phyloP scores from a whole-genome alignment of 73 alveolate species.

The Tetrahymena malaccensis region DNA sequence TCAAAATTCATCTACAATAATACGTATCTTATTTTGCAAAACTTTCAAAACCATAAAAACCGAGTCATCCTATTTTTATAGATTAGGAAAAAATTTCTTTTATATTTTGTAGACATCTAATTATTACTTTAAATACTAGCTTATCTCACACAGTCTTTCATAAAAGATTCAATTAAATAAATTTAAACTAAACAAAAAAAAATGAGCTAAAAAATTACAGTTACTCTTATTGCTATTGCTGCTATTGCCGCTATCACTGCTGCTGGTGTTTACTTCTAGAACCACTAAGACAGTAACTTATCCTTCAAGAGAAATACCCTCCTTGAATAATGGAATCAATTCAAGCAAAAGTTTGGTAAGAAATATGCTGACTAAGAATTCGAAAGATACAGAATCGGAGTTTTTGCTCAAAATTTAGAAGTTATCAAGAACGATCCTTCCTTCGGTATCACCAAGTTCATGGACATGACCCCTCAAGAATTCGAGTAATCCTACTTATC shows the following conservation, averaged over 20 bases:
- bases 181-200: not conserved
- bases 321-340: not conserved
- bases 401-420: not conserved
- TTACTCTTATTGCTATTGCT: not conserved
- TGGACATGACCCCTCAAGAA: not conserved
- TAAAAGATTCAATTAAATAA: not conserved
- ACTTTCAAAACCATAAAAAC: not conserved
- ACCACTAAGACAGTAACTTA: not conserved
- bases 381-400: not conserved
- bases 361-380: not conserved
- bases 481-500: not conserved
- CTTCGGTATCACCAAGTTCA: not conserved
- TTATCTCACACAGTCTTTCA: not conserved
- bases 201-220: not conserved
- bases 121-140: not conserved
- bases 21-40: not conserved
- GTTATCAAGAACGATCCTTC: not conserved
- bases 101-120: not conserved
- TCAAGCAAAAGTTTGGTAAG: not conserved
- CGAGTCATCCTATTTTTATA: not conserved
- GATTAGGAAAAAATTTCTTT: not conserved
- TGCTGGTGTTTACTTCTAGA: not conserved
- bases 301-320: not conserved
- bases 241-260: not conserved
- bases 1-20: not conserved